Evolutionary conservation across 1,139 yeast genomes (phyloP).

Genomic region (Sugiyamaella novakii): DNA sequence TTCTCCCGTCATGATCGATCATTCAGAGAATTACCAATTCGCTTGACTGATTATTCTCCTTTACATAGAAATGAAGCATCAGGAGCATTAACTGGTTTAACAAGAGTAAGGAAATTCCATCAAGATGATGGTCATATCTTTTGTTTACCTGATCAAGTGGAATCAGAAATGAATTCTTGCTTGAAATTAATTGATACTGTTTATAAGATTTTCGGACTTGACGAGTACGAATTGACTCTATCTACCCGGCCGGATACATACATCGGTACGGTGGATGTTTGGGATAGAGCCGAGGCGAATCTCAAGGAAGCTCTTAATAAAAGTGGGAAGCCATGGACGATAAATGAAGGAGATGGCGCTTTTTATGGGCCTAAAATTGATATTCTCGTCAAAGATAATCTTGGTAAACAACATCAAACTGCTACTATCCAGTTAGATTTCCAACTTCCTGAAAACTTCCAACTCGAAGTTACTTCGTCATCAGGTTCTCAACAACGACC

Average conservation of each 20-base stretch:
- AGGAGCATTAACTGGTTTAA: slow-evolving; percentile 92
- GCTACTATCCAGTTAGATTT: slow-evolving; percentile 96
- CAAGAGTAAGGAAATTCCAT: slow-evolving; percentile 94
- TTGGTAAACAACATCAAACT: slow-evolving; percentile 84
- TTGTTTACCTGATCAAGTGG: slow-evolving; percentile 81
- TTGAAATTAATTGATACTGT: slow-evolving; percentile 75
- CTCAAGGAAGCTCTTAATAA: slow-evolving; percentile 64
- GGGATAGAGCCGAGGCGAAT: slow-evolving; percentile 83
- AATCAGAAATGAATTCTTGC: slow-evolving; percentile 72
- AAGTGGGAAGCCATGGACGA: slow-evolving; percentile 65
- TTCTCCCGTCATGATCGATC: slow-evolving; percentile 82
- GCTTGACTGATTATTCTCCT: slow-evolving; percentile 91
- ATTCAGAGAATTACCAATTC: slow-evolving; percentile 83
- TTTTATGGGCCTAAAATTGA: slow-evolving; percentile 96
- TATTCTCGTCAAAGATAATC: slow-evolving; percentile 79
- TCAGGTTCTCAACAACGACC: slow-evolving; percentile 48
- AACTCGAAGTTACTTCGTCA: slow-evolving; percentile 55
- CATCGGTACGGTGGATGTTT: slow-evolving; percentile 78
- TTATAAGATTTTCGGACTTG: slow-evolving; percentile 76
- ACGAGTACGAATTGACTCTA: slow-evolving; percentile 66
- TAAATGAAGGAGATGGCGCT: slow-evolving; percentile 95
- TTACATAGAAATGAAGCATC: slow-evolving; percentile 93
- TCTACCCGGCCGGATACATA: slow-evolving; percentile 89
- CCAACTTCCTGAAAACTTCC: slow-evolving; percentile 86
- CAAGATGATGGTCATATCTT: slow-evolving; percentile 99